Percentiles rank a stretch among this genome's conserved stretches.
Evolutionary conservation across 495 filamentous ascomycete species (phyloP).

Genomic region (Aspergillus avenaceus): DNA sequence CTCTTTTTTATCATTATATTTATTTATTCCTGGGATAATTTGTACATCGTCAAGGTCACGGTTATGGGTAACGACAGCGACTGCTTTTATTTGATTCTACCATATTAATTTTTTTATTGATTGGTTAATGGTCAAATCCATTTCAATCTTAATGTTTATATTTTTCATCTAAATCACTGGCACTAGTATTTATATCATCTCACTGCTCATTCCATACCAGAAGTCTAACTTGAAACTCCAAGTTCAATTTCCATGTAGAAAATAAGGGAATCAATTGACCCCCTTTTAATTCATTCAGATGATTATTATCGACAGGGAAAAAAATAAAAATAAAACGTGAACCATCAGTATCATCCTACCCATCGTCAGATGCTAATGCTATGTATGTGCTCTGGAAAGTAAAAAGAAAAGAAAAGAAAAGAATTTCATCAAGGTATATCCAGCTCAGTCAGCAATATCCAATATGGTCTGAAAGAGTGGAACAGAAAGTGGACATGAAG

Average conservation of each 20-base stretch:
- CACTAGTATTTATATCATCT: neutral
- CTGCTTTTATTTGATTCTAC: conserved; percentile 6
- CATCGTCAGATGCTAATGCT: neutral
- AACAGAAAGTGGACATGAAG: too few species aligned
- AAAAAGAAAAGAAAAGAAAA: too few species aligned
- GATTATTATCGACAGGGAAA: neutral
- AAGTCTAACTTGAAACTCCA: too few species aligned
- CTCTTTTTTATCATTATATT: conserved; percentile 5
- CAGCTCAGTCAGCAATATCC: neutral
- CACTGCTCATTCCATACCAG: neutral
- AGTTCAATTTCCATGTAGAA: too few species aligned
- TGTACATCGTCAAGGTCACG: conserved; percentile 3
- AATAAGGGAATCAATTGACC: too few species aligned
- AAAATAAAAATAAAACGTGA: neutral
- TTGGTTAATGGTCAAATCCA: neutral
- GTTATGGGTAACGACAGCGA: conserved; percentile 17
- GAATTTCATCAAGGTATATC: neutral
- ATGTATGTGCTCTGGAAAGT: neutral
- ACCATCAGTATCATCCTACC: neutral
- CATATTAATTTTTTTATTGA: neutral
- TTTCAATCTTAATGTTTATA: conserved; percentile 9
- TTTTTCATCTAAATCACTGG: neutral
- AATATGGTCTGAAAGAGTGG: too few species aligned
- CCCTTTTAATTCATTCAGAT: too few species aligned
- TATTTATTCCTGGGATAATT: too few species aligned